These are phyloP conservation scores for Lipomyces sp. DNA, from an alignment of 805 yeast species.

Conservation along the genomic window DNA sequence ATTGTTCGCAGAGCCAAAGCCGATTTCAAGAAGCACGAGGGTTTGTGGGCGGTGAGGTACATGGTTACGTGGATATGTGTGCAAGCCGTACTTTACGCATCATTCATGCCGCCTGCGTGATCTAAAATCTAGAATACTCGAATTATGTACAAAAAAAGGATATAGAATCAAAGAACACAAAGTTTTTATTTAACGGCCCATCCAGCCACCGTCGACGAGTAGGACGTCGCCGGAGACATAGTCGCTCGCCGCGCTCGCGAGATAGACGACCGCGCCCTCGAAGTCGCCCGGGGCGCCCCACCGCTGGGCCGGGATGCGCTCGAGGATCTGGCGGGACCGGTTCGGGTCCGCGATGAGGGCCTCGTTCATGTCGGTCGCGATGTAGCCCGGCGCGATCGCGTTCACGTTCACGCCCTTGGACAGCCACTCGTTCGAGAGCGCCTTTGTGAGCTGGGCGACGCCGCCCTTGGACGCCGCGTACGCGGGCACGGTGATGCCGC, in stretches of 20 bases:
- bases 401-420: constrained; percentile 47
- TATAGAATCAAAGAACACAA: not conserved
- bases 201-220: constrained; percentile 39
- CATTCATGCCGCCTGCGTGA: constrained; percentile 86
- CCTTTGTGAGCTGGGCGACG: constrained; percentile 40
- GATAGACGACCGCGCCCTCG: constrained; percentile 46
- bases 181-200: constrained; percentile 18
- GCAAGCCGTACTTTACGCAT: constrained; percentile 71
- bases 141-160: not conserved
- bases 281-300: constrained; percentile 52
- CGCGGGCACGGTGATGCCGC: constrained; percentile 42
- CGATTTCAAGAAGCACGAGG: constrained; percentile 29
- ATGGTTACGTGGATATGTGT: constrained; percentile 59
- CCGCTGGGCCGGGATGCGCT: constrained; percentile 46
- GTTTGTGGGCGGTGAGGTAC: constrained; percentile 46
- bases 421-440: constrained; percentile 48
- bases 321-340: constrained; percentile 36
- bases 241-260: constrained; percentile 51
- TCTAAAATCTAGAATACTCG: not conserved
- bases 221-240: constrained; percentile 53
- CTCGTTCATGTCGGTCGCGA: constrained; percentile 47
- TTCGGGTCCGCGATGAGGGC: constrained; percentile 35
- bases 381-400: constrained; percentile 51
- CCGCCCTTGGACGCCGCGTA: constrained; percentile 47
- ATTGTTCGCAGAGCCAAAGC: constrained; percentile 16